Conservation (phyloP, 441 rosid species). For the Populus tomentosa region DNA sequence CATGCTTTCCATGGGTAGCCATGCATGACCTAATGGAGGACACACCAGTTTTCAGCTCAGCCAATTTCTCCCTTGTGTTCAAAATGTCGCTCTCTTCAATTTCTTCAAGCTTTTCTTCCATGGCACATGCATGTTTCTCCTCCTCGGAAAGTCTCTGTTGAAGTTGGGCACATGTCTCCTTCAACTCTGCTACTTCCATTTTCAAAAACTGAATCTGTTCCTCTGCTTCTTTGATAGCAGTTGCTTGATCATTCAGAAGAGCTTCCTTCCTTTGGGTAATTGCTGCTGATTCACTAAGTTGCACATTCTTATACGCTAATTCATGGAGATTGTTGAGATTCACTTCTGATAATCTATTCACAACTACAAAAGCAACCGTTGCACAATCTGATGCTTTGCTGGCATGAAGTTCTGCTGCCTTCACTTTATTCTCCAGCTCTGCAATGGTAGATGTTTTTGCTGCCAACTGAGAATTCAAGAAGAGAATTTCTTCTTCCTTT, state of each 20-base stretch:
- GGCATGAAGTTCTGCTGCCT: constrained; percentile 45
- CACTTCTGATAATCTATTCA: constrained; percentile 67
- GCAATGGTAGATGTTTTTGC: constrained; percentile 40
- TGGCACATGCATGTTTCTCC: constrained; percentile 41
- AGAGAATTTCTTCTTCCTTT: constrained; percentile 60
- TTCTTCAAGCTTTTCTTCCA: constrained; percentile 60
- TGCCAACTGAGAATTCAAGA: constrained; percentile 53
- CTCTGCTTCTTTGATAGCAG: constrained; percentile 35
- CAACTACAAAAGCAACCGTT: constrained; percentile 77
- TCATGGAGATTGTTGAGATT: constrained; percentile 35
- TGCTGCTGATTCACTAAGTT: constrained; percentile 47
- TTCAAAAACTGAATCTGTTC: constrained; percentile 44
- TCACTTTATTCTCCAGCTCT: constrained; percentile 59
- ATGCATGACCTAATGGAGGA: constrained; percentile 61
- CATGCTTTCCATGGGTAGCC: constrained; percentile 37
- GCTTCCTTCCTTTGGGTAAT: constrained; percentile 37
- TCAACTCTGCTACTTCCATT: constrained; percentile 42
- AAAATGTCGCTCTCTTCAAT: constrained; percentile 56
- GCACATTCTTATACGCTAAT: constrained; percentile 50
- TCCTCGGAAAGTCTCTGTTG: constrained; percentile 45
- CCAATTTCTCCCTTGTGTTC: constrained; percentile 55
- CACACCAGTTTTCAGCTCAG: constrained; percentile 62
- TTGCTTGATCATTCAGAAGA: constrained; percentile 40
- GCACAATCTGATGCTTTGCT: constrained; percentile 60
- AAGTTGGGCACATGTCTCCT: constrained; percentile 44